Evolutionary conservation across 139 green algal genomes (phyloP).

Genomic region (Raphidocelis subcapitata): DNA sequence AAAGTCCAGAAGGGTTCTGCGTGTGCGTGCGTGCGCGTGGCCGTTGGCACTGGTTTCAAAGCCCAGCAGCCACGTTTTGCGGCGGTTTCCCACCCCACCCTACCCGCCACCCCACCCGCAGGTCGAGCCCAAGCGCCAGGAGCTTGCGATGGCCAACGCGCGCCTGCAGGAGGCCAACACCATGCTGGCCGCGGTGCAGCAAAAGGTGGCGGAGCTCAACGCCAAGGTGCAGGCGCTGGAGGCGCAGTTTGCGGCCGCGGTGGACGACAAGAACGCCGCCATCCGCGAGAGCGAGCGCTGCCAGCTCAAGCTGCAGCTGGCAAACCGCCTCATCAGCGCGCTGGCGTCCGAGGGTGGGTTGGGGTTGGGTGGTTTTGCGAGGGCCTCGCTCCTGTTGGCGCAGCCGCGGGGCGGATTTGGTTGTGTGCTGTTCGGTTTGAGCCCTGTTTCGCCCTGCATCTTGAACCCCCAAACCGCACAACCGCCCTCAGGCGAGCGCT

Average conservation of each 20-base stretch:
- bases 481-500: conserved; percentile 70
- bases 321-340: conserved; percentile 85
- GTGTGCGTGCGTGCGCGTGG: no score
- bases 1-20: no score
- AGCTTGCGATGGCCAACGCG: conserved; percentile 82
- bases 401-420: background rate
- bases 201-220: conserved; percentile 73
- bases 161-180: conserved; percentile 78
- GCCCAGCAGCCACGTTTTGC: no score
- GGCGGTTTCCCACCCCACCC: no score
- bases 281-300: conserved; percentile 74
- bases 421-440: no score
- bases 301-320: conserved; percentile 79
- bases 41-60: no score
- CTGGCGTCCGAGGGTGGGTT: conserved; percentile 65
- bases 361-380: background rate
- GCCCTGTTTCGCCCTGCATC: no score
- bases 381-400: background rate
- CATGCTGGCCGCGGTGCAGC: conserved; percentile 51
- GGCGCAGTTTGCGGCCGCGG: conserved; percentile 72
- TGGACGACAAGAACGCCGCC: conserved; percentile 81
- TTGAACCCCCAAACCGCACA: no score
- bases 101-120: no score
- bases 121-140: conserved; percentile 81
- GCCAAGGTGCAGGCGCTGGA: conserved; percentile 76